A percentile compares a stretch with the other conserved stretches of the same genome.
Evolutionary conservation across 306 rosid species (phyloP).

Genomic region (Quercus glauca): DNA sequence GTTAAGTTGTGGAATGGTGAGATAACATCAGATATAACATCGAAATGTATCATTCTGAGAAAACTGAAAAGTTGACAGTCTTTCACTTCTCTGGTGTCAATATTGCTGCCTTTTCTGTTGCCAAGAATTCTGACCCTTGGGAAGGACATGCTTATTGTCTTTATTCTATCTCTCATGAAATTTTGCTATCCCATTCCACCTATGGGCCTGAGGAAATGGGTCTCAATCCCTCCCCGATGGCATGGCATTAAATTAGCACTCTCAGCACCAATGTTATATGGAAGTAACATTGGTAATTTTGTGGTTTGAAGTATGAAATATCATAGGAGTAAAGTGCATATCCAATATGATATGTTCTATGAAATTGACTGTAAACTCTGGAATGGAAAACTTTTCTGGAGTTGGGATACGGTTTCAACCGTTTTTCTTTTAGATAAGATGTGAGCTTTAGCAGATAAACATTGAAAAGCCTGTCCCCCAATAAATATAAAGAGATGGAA

Average conservation of each 20-base stretch:
- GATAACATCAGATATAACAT: neutral
- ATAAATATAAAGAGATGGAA: neutral
- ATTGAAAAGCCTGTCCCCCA: neutral
- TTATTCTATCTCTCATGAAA: too few relatives aligned
- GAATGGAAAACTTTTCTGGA: neutral
- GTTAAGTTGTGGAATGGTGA: neutral
- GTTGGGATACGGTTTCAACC: neutral
- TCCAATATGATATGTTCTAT: neutral
- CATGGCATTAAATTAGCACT: too few relatives aligned
- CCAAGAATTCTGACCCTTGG: too few relatives aligned
- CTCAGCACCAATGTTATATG: too few relatives aligned
- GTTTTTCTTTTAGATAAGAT: neutral
- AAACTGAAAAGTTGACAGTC: neutral
- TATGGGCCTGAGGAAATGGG: too few relatives aligned
- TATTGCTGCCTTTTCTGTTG: too few relatives aligned
- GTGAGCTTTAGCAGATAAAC: neutral
- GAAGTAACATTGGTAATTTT: neutral
- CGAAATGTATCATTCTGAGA: too few relatives aligned
- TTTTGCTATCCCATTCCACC: too few relatives aligned
- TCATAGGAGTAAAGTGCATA: neutral
- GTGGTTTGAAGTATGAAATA: neutral
- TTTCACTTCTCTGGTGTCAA: too few relatives aligned
- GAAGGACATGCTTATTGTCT: too few relatives aligned
- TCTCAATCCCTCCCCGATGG: too few relatives aligned
- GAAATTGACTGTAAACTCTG: neutral